These are phyloP conservation scores for Oryza glaberrima DNA, from an alignment of 176 grass and related monocot species.

Conservation along the genomic window DNA sequence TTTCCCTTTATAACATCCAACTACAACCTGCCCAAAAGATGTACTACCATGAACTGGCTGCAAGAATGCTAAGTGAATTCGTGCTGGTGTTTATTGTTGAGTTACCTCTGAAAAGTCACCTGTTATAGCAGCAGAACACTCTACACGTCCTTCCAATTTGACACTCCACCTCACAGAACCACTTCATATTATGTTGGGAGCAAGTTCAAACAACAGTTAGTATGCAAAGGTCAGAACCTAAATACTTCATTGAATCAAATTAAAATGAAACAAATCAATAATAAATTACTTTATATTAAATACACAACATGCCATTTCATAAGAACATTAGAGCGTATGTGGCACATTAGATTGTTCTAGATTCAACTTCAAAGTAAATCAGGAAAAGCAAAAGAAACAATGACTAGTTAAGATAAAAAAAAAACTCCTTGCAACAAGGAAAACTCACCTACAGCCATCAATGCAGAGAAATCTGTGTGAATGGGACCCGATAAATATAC, in stretches of 20 bases:
- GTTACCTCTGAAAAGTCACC: conserved; percentile 85
- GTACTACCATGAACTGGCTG: conserved; percentile 29
- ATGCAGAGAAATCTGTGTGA: conserved; percentile 81
- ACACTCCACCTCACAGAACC: conserved; percentile 74
- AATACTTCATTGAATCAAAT: conserved; percentile 8
- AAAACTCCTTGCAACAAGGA: conserved; percentile 2
- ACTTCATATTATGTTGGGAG: conserved; percentile 43
- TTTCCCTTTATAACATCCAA: conserved; percentile 94
- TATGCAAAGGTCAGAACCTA: conserved; percentile 1
- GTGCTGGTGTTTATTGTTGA: background rate
- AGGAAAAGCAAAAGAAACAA: conserved; percentile 22
- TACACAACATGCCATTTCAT: background rate
- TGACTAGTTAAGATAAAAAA: conserved; percentile 1
- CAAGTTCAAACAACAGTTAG: conserved; percentile 25
- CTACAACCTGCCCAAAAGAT: conserved; percentile 67
- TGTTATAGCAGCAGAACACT: conserved; percentile 78
- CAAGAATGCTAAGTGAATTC: conserved; percentile 16
- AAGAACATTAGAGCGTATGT: background rate
- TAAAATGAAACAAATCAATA: background rate
- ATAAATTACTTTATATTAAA: conserved; percentile 17
- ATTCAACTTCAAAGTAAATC: conserved; percentile 11
- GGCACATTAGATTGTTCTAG: background rate
- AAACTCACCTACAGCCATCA: conserved; percentile 67
- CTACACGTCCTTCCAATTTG: conserved; percentile 75
- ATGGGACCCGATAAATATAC: conserved; percentile 87